Evolutionary conservation across 2,329 filamentous ascomycete species (phyloP).

Genomic region (Microthyrium microscopicum): DNA sequence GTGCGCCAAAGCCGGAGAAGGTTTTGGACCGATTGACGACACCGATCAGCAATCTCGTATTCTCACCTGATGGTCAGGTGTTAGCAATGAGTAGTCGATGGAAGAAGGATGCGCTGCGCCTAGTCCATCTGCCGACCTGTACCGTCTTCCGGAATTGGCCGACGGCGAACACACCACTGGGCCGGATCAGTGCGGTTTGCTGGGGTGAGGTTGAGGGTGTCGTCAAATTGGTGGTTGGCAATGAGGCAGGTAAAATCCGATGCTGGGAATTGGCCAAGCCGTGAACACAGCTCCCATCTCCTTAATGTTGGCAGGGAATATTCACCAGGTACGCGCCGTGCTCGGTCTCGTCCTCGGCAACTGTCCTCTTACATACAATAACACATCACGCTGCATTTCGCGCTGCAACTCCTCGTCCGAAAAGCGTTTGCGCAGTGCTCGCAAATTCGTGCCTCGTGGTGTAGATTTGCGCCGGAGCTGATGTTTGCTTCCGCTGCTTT

Average conservation of each 20-base stretch:
- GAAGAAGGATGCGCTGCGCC: conserved; percentile 73
- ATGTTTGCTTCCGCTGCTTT: no score
- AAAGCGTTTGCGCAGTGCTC: no score
- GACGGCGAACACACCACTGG: conserved; percentile 74
- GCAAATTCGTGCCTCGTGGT: no score
- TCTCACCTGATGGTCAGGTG: conserved; percentile 80
- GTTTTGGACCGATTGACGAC: conserved; percentile 77
- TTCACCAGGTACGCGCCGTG: no score
- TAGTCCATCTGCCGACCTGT: conserved; percentile 82
- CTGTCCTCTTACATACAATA: no score
- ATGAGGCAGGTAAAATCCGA: conserved; percentile 73
- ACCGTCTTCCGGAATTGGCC: conserved; percentile 97
- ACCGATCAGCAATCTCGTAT: conserved; percentile 59
- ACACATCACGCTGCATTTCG: no score
- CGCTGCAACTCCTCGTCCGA: no score
- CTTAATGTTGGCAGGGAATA: no score
- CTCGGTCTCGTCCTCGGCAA: no score
- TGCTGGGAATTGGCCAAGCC: no score
- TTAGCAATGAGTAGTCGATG: conserved; percentile 71
- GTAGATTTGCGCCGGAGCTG: no score
- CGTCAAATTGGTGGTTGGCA: conserved; percentile 60
- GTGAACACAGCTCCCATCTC: no score
- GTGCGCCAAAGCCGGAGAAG: conserved; percentile 53
- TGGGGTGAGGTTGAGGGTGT: conserved; percentile 30
- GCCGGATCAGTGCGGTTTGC: conserved; percentile 50